These are phyloP conservation scores for Trichoderma breve DNA, from an alignment of 2,329 filamentous ascomycete genomes.

Conservation along the genomic window DNA sequence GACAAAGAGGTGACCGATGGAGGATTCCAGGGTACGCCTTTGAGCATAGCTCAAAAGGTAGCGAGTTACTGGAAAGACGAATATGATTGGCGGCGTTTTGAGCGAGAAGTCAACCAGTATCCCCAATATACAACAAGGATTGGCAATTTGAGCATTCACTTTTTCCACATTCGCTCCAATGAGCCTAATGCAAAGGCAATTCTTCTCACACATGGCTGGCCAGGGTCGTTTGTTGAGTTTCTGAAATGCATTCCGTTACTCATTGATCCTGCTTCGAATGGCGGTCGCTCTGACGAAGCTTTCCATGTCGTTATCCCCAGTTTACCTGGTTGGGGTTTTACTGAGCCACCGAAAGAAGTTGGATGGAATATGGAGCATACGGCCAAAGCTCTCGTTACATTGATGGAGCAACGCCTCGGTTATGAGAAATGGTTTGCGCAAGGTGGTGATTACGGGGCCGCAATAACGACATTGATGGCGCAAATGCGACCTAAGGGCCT, in stretches of 20 bases:
- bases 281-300: not conserved
- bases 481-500: not conserved
- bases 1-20: not conserved
- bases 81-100: not conserved
- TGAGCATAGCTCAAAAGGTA: not conserved
- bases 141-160: not conserved
- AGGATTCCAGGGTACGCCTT: not conserved
- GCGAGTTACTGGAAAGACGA: not conserved
- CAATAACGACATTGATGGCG: not conserved
- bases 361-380: not conserved
- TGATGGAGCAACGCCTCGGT: not conserved
- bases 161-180: not conserved
- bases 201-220: not conserved
- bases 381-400: not conserved
- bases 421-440: not conserved
- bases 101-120: not conserved
- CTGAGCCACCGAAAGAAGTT: not conserved
- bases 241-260: not conserved
- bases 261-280: not conserved
- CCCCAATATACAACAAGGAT: not conserved
- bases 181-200: not conserved
- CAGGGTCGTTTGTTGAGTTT: not conserved
- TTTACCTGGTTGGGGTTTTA: not conserved
- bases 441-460: not conserved
- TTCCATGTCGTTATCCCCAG: not conserved